These are phyloP conservation scores for Vinca minor DNA, from an alignment of 257 asterid species.

Conservation along the genomic window DNA sequence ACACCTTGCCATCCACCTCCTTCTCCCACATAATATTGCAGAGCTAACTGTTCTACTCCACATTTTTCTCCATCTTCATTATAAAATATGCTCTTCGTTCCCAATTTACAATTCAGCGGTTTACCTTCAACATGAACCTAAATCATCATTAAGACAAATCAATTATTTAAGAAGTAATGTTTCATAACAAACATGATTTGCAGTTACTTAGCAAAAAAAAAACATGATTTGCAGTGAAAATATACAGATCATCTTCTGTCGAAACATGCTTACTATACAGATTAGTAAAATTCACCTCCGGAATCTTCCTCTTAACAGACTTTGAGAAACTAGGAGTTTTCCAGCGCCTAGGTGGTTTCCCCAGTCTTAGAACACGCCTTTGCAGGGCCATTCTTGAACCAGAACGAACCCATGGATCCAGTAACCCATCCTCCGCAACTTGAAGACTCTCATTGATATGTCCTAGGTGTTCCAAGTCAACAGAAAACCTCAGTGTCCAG, in stretches of 20 bases:
- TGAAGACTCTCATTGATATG: conserved; percentile 67
- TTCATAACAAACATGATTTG: neutral
- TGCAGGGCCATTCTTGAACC: conserved; percentile 85
- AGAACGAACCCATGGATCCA: conserved; percentile 88
- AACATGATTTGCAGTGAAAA: neutral
- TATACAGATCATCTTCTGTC: neutral
- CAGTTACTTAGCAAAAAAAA: too few species aligned
- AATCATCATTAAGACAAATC: conserved; percentile 5
- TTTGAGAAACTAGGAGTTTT: conserved; percentile 58
- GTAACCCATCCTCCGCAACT: conserved; percentile 73
- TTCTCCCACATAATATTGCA: conserved; percentile 82
- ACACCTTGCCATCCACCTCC: conserved; percentile 93
- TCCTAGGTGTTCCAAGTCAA: conserved; percentile 84
- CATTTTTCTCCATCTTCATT: conserved; percentile 83
- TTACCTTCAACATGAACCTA: conserved; percentile 81
- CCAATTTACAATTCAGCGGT: conserved; percentile 63
- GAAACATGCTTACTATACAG: neutral
- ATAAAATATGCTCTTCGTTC: conserved; percentile 70
- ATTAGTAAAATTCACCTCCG: conserved; percentile 42
- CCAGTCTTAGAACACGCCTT: conserved; percentile 68
- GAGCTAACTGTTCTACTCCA: conserved; percentile 86
- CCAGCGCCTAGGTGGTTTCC: conserved; percentile 99
- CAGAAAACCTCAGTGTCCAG: conserved; percentile 81
- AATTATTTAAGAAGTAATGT: conserved; percentile 1
- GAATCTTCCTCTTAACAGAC: conserved; percentile 58